Evolutionary conservation across 768 basidiomycete genomes (phyloP).

Genomic region (Exsudoporus frostii): DNA sequence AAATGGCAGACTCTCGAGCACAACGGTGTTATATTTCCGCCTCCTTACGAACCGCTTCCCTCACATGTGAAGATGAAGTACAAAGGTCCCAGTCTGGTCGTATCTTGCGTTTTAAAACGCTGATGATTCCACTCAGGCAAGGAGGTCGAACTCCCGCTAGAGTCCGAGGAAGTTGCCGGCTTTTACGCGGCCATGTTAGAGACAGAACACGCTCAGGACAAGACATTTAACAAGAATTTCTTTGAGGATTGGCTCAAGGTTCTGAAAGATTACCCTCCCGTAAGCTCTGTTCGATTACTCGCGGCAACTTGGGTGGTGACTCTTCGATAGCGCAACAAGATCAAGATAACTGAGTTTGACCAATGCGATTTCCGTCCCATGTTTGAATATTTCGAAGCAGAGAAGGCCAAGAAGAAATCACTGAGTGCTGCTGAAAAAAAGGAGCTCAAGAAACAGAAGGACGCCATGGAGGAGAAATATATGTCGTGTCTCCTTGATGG

Average conservation of each 20-base stretch:
- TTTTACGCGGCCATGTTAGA: conserved; percentile 94
- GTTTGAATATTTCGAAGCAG: conserved; percentile 87
- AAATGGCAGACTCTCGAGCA: conserved; percentile 98
- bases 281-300: conserved; percentile 39
- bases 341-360: conserved; percentile 71
- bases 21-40: conserved; percentile 92
- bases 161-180: conserved; percentile 93
- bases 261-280: conserved; percentile 79
- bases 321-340: conserved; percentile 56
- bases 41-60: conserved; percentile 87
- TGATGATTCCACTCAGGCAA: conserved; percentile 53
- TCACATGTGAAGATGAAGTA: conserved; percentile 89
- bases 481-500: conserved; percentile 88
- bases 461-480: conserved; percentile 81
- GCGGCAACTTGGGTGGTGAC: conserved; percentile 8
- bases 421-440: conserved; percentile 88
- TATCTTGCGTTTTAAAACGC: conserved; percentile 9
- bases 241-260: conserved; percentile 86
- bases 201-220: conserved; percentile 88
- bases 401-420: conserved; percentile 91
- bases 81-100: conserved; percentile 57
- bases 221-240: conserved; percentile 90
- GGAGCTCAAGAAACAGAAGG: conserved; percentile 79
- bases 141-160: conserved; percentile 71
- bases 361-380: conserved; percentile 94